Evolutionary conservation across 768 basidiomycete genomes (phyloP).

Genomic region (Piloderma croceum): DNA sequence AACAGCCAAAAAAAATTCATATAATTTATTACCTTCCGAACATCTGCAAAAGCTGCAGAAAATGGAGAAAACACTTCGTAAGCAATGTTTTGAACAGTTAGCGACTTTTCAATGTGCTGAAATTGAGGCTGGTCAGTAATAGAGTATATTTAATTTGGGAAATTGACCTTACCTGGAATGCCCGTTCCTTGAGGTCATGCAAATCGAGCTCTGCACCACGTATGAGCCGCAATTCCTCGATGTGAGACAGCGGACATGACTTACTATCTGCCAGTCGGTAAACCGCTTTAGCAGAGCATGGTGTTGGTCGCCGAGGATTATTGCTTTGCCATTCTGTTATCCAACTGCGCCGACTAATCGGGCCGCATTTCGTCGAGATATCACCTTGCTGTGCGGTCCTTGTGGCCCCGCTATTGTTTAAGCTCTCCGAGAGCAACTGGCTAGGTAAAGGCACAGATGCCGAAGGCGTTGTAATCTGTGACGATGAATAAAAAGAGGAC

Average conservation of each 20-base stretch:
- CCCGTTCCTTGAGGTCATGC: constrained; percentile 64
- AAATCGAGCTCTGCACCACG: constrained; percentile 59
- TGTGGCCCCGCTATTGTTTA: constrained; percentile 16
- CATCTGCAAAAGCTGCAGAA: constrained; percentile 73
- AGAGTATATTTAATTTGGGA: neutral
- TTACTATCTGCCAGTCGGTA: constrained; percentile 80
- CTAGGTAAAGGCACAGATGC: constrained; percentile 6
- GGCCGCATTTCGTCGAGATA: constrained; percentile 10
- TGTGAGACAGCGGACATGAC: constrained; percentile 19
- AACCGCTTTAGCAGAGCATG: constrained; percentile 79
- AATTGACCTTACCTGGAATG: constrained; percentile 43
- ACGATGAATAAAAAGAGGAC: constrained; percentile 47
- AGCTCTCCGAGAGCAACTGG: constrained; percentile 30
- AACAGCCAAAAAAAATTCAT: neutral
- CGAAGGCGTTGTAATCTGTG: constrained; percentile 17
- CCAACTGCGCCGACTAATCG: constrained; percentile 57
- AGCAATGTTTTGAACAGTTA: constrained; percentile 76
- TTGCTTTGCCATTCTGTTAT: constrained; percentile 60
- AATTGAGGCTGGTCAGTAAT: neutral
- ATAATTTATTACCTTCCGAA: constrained; percentile 53
- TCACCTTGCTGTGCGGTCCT: neutral
- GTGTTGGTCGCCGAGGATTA: constrained; percentile 58
- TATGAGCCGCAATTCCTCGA: constrained; percentile 2
- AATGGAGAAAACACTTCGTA: constrained; percentile 85
- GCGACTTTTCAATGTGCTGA: constrained; percentile 70